phyloP scores from a whole-genome alignment of 1,284 basidiomycete species.

The Leccinum fuscescens region DNA sequence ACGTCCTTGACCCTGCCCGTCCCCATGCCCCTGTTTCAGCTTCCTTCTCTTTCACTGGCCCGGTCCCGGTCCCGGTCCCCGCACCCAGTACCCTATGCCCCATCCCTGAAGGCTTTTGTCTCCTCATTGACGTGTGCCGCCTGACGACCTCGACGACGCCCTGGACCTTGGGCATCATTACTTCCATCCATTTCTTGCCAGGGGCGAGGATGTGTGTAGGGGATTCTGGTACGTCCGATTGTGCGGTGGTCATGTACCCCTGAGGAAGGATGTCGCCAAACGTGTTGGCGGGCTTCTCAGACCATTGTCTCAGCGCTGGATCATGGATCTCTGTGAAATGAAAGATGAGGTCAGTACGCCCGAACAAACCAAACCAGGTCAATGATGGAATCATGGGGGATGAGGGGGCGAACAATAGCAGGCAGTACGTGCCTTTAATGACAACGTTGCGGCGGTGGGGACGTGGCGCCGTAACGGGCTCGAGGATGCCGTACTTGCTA shows the following conservation, averaged over 20 bases:
- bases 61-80: too few species aligned
- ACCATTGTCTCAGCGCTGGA: slow-evolving; percentile 22
- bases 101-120: neutral
- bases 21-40: neutral
- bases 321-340: slow-evolving; percentile 17
- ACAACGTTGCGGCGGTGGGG: slow-evolving; percentile 28
- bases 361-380: neutral
- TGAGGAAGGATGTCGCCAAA: slow-evolving; percentile 49
- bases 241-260: slow-evolving; percentile 40
- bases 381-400: too few species aligned
- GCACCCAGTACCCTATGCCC: neutral
- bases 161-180: slow-evolving; percentile 40
- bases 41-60: neutral
- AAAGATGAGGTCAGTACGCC: neutral
- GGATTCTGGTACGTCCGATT: slow-evolving; percentile 3
- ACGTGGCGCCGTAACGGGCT: slow-evolving; percentile 28
- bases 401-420: neutral
- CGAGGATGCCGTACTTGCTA: slow-evolving; percentile 44
- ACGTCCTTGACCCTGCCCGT: neutral
- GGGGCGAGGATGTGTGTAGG: slow-evolving; percentile 9
- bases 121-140: slow-evolving; percentile 19
- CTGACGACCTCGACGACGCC: slow-evolving; percentile 30
- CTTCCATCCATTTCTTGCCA: slow-evolving; percentile 29
- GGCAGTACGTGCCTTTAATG: slow-evolving; percentile 23
- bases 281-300: slow-evolving; percentile 29